Percentiles rank a stretch among this genome's conserved stretches.
Evolutionary conservation across 2,329 filamentous ascomycete genomes (phyloP).

Genomic region (Botrytis medusae): DNA sequence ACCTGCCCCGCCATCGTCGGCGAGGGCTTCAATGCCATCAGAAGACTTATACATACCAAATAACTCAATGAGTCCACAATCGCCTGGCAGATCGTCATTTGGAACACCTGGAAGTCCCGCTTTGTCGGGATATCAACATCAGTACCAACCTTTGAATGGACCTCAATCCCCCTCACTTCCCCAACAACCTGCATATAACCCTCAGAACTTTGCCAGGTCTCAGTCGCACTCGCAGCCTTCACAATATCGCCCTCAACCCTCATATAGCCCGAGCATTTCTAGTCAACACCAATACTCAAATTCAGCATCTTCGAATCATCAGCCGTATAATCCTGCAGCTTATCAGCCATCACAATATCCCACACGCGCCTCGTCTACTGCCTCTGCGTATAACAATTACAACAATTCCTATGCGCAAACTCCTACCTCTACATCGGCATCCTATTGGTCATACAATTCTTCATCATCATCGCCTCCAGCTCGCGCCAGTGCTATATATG

Average conservation of each 20-base stretch:
- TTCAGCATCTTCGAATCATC: conserved; percentile 50
- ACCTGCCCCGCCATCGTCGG: conserved; percentile 35
- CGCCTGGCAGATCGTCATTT: conserved; percentile 33
- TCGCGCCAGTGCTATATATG: conserved; percentile 34
- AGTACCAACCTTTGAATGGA: conserved; percentile 48
- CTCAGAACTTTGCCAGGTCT: conserved; percentile 56
- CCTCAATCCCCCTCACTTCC: conserved; percentile 40
- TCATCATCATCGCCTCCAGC: conserved; percentile 31
- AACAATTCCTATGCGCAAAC: conserved; percentile 38
- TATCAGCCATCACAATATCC: conserved; percentile 49
- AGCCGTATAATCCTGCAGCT: conserved; percentile 65
- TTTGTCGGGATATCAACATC: conserved; percentile 51
- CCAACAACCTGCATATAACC: conserved; percentile 55
- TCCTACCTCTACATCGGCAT: conserved; percentile 46
- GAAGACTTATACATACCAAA: conserved; percentile 63
- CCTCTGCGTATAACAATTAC: conserved; percentile 53
- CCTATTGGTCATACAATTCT: conserved; percentile 31
- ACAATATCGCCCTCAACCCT: conserved; percentile 49
- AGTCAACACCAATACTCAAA: conserved; percentile 33
- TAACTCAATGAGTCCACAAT: conserved; percentile 33
- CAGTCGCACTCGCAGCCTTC: conserved; percentile 42
- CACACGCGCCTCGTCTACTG: conserved; percentile 56
- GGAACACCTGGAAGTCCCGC: conserved; percentile 35
- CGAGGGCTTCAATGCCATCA: conserved; percentile 37
- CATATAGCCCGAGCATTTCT: conserved; percentile 47